These are phyloP conservation scores for Phascolomyces articulosus DNA, from an alignment of 371 early-diverging fungal genomes.

Conservation along the genomic window DNA sequence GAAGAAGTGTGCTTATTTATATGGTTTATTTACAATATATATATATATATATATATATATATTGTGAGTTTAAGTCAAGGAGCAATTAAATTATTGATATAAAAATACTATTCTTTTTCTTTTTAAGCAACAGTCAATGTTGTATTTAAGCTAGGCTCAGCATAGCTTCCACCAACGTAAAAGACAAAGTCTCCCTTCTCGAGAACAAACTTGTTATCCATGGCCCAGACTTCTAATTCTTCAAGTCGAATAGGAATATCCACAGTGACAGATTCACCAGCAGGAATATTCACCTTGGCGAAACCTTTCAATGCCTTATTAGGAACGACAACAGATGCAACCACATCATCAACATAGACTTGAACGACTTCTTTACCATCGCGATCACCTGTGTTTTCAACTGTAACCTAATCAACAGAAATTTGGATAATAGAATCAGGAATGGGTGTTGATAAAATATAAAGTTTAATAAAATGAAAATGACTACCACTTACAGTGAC, in stretches of 20 bases:
- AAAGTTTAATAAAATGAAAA: neutral
- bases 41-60: no score
- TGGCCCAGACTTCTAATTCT: conserved; percentile 21
- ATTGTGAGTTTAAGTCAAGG: no score
- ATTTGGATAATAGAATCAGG: no score
- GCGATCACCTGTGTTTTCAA: conserved; percentile 43
- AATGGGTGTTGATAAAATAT: no score
- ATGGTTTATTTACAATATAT: no score
- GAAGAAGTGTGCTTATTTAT: no score
- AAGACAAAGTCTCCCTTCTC: conserved; percentile 21
- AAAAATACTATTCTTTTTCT: no score
- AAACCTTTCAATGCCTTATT: conserved; percentile 41
- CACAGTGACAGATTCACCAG: conserved; percentile 18
- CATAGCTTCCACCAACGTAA: conserved; percentile 24
- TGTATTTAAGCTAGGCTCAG: conserved; percentile 13
- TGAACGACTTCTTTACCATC: conserved; percentile 56
- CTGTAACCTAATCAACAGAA: conserved; percentile 27
- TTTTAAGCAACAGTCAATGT: conserved; percentile 20
- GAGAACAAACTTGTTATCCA: conserved; percentile 13
- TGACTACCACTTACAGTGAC: neutral
- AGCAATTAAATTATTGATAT: no score
- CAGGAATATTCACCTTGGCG: conserved; percentile 28
- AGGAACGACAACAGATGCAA: conserved; percentile 36
- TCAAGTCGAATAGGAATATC: conserved; percentile 19
- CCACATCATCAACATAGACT: conserved; percentile 37